Evolutionary conservation across 169 alveolate genomes (phyloP).

Genomic region (Babesia bovis): DNA sequence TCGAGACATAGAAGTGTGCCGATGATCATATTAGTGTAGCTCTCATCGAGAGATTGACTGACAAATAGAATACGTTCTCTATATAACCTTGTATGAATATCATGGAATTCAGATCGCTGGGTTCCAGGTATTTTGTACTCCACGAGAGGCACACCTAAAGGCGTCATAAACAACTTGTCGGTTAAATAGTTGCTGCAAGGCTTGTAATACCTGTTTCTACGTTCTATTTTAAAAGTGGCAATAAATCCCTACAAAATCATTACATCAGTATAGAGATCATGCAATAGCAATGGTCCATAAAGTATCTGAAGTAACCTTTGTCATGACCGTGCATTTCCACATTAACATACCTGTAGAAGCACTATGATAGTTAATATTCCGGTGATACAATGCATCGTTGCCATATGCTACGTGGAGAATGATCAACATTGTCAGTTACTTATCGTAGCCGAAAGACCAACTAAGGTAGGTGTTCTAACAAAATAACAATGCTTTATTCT

Average conservation of each 20-base stretch:
- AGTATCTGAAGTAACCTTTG: too few relatives aligned
- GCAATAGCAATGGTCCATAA: too few relatives aligned
- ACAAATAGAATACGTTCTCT: constrained; percentile 68
- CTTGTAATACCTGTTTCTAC: background rate
- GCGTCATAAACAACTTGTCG: constrained; percentile 13
- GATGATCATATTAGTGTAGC: constrained; percentile 50
- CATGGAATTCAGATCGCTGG: constrained; percentile 62
- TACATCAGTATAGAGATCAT: too few relatives aligned
- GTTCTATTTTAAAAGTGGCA: background rate
- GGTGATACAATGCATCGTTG: too few relatives aligned
- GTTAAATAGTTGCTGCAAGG: background rate
- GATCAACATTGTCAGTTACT: too few relatives aligned
- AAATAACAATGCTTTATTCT: too few relatives aligned
- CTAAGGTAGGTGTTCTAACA: too few relatives aligned
- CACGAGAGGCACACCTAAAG: constrained; percentile 60
- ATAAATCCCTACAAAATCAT: background rate
- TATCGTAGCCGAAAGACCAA: too few relatives aligned
- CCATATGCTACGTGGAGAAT: too few relatives aligned
- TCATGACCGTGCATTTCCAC: too few relatives aligned
- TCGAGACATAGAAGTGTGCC: constrained; percentile 62
- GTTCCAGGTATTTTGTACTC: constrained; percentile 61
- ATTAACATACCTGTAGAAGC: too few relatives aligned
- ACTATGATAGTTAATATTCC: too few relatives aligned
- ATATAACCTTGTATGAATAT: constrained; percentile 50
- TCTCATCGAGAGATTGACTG: constrained; percentile 59